Evolutionary conservation across 371 early-diverging fungal species (phyloP).

Genomic region (Encephalitozoon hellem): DNA sequence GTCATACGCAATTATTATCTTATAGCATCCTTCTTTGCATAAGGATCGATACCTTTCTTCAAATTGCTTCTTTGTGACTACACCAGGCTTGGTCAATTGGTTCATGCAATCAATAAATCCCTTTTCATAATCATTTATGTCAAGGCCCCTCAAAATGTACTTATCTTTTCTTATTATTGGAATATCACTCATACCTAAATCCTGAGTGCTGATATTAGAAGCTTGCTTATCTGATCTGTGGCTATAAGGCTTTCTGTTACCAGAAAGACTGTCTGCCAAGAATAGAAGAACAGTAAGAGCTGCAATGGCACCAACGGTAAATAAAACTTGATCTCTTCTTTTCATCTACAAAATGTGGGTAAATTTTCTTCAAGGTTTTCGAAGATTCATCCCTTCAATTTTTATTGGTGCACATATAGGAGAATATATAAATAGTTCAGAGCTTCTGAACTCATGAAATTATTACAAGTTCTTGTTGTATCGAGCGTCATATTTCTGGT

Average conservation of each 20-base stretch:
- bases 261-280: neutral
- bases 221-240: neutral
- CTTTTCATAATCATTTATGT: conserved; percentile 38
- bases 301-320: neutral
- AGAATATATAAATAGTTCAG: neutral
- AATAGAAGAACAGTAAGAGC: neutral
- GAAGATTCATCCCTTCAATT: neutral
- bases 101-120: conserved; percentile 65
- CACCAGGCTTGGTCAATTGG: conserved; percentile 69
- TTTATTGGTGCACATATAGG: neutral
- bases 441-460: neutral
- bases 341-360: neutral
- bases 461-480: neutral
- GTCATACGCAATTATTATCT: conserved; percentile 49
- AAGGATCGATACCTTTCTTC: conserved; percentile 63
- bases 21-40: conserved; percentile 64
- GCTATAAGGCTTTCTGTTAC: neutral
- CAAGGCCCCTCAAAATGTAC: conserved; percentile 17
- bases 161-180: neutral
- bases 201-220: neutral
- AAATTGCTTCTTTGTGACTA: conserved; percentile 66
- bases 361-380: neutral
- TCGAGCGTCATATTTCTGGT: neutral
- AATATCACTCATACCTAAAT: neutral
- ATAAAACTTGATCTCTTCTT: neutral